Percentiles rank a stretch among this genome's conserved stretches.
Evolutionary conservation across 2,329 filamentous ascomycete genomes (phyloP).

Genomic region (Coniochaeta prunicola): DNA sequence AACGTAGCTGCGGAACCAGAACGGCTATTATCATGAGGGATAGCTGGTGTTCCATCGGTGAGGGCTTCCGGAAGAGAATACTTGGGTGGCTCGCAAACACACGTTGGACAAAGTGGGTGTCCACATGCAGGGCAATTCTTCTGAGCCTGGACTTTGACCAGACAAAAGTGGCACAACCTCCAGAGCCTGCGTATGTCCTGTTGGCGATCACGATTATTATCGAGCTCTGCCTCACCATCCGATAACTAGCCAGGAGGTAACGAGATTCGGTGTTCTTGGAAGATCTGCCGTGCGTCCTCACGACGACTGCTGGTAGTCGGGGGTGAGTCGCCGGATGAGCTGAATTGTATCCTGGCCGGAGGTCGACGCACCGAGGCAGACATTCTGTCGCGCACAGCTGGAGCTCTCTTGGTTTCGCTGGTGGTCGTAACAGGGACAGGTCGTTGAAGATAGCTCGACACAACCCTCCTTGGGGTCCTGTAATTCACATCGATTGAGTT

Average conservation of each 20-base stretch:
- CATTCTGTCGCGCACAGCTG: not conserved
- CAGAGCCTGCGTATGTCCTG: conserved; percentile 17
- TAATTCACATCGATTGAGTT: conserved; percentile 6
- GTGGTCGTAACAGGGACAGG: not conserved
- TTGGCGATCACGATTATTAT: conserved; percentile 24
- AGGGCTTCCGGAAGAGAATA: not conserved
- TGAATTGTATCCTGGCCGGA: not conserved
- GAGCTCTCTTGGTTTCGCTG: not conserved
- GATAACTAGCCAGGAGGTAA: conserved; percentile 39
- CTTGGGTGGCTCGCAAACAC: conserved; percentile 27
- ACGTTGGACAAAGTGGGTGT: conserved; percentile 42
- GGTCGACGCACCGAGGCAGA: not conserved
- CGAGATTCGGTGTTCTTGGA: conserved; percentile 37
- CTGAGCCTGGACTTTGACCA: conserved; percentile 27
- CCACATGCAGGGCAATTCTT: conserved; percentile 40
- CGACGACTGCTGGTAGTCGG: conserved; percentile 26
- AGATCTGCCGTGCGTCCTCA: conserved; percentile 38
- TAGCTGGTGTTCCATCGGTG: not conserved
- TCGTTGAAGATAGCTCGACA: not conserved
- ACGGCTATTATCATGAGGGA: not conserved
- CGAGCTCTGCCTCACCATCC: conserved; percentile 24
- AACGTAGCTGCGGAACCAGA: not conserved
- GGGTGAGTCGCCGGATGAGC: not conserved
- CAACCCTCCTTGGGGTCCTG: not conserved
- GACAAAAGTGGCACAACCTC: conserved; percentile 44